Evolutionary conservation across 2,329 filamentous ascomycete species (phyloP).

Genomic region (Amphichorda felina): DNA sequence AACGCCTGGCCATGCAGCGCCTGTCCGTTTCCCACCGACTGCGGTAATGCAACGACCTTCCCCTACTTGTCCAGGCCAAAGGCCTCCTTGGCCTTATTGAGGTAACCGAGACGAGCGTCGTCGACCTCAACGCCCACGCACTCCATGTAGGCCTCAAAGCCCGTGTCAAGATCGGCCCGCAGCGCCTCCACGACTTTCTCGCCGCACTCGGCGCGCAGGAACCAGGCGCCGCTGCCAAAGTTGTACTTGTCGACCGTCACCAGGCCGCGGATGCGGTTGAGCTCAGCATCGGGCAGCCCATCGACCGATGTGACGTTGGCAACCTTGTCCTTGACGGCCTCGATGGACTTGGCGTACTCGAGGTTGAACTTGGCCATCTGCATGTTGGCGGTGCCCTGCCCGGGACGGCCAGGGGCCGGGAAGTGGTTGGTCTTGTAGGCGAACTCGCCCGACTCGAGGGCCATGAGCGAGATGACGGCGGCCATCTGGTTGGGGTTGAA

Average conservation of each 20-base stretch:
- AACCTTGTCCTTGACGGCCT: conserved; percentile 21
- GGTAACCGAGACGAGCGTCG: conserved; percentile 24
- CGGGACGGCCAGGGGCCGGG: conserved; percentile 37
- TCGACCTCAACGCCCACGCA: conserved; percentile 29
- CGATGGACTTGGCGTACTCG: conserved; percentile 32
- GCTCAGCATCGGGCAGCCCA: conserved; percentile 15
- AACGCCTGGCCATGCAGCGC: too few relatives aligned
- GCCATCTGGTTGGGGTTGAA: conserved; percentile 48
- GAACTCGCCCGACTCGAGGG: conserved; percentile 60
- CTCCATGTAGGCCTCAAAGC: conserved; percentile 31
- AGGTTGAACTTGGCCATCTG: conserved; percentile 32
- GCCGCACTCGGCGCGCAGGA: conserved; percentile 30
- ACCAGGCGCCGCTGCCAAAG: conserved; percentile 43
- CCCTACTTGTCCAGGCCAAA: conserved; percentile 18
- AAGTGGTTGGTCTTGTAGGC: conserved; percentile 56
- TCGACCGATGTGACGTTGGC: conserved; percentile 14
- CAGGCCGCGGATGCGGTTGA: conserved; percentile 28
- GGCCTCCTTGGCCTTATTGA: conserved; percentile 31
- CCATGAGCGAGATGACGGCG: conserved; percentile 57
- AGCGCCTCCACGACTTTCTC: conserved; percentile 19
- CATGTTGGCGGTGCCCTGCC: conserved; percentile 58
- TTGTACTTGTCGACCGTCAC: conserved; percentile 37
- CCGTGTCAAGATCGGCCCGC: conserved; percentile 22
- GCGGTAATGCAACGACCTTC: neutral
- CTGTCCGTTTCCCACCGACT: too few relatives aligned